Base-by-base conservation (phyloP, 192 early-diverging fungal genomes). In the Oehlia diaphana region DNA sequence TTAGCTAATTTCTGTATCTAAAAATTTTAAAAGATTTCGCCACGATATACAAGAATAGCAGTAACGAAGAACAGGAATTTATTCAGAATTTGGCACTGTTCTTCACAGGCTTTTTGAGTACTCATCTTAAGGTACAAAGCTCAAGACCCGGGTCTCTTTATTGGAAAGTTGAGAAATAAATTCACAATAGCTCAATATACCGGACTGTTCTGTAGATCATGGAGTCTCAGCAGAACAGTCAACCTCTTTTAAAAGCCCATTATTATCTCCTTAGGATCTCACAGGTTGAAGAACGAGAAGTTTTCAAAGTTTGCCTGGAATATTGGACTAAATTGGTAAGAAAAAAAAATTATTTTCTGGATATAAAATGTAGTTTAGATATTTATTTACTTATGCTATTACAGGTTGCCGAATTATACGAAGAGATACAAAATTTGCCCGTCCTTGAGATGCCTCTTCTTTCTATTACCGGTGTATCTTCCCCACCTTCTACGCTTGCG, bases 221-320 rank as follows among this genome's bases (percentile, higher is more conserved):
- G 35, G 93, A 93, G 77, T 82, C 88, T 21, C 81, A 85, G 44
- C 86, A 84, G 21, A 88, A 85, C 63, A 89, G 87, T 9, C 87
- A 90, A 4, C 82, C 85, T 21, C 82, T 94, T 69, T 81, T 92
- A 42, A 87, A 89, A 72, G 97, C 96, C 9, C 98, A 99, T 84
- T 88, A 88, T 68, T 99, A 98, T 76, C 85, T 99, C 58, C 89
- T 99, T 79, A 90, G 91, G 73, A 94, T 99, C 37, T 96, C 97
- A 2, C 88, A 91, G 65, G 96, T 99, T 33, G 91, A 95, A 74
- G 97, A 99, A 82, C 93, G 97, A 70, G 98, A 99, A 83, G 89
- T 99, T 63, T 99, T 99, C 90, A 99, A 99, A 87, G 93, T 96
- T 50, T 97, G 96, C 81, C 86, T 99, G 66, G 98, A 99, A 83